phyloP scores from a whole-genome alignment of 306 rosid species.

The Rosa chinensis region DNA sequence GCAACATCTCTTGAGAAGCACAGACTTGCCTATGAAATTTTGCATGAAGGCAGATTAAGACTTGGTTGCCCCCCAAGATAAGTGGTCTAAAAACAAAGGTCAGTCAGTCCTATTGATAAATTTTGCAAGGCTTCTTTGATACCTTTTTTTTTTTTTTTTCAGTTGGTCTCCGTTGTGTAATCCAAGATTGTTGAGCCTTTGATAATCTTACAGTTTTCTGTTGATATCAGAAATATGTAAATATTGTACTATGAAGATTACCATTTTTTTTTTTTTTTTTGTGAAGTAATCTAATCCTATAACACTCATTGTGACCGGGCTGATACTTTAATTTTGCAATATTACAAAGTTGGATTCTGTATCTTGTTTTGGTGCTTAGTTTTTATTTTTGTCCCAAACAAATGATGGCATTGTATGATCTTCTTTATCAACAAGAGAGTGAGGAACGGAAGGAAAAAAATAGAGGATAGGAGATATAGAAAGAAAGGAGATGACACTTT shows the following conservation, averaged over 20 bases:
- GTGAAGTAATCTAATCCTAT: neutral
- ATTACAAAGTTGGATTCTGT: neutral
- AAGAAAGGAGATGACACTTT: neutral
- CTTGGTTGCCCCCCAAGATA: constrained; percentile 90
- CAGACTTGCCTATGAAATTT: constrained; percentile 85
- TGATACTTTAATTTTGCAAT: neutral
- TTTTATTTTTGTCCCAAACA: neutral
- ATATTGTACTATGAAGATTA: constrained; percentile 16
- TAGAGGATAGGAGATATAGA: neutral
- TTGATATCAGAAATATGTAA: constrained; percentile 18
- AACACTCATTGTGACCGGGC: neutral
- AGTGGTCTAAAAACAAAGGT: constrained; percentile 16
- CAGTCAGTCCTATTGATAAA: constrained; percentile 29
- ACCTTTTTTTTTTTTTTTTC: constrained; percentile 6
- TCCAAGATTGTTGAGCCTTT: constrained; percentile 23
- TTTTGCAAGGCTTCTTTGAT: constrained; percentile 36
- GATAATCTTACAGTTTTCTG: constrained; percentile 23
- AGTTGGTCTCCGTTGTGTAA: constrained; percentile 30
- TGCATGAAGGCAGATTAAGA: constrained; percentile 89
- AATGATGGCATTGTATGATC: neutral
- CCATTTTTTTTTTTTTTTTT: neutral
- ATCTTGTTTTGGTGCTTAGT: neutral
- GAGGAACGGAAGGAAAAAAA: neutral
- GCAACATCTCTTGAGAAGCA: constrained; percentile 78
- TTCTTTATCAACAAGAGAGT: neutral